These are phyloP conservation scores for Fomitiporia mediterranea DNA, from an alignment of 1,284 basidiomycete species.

Conservation along the genomic window DNA sequence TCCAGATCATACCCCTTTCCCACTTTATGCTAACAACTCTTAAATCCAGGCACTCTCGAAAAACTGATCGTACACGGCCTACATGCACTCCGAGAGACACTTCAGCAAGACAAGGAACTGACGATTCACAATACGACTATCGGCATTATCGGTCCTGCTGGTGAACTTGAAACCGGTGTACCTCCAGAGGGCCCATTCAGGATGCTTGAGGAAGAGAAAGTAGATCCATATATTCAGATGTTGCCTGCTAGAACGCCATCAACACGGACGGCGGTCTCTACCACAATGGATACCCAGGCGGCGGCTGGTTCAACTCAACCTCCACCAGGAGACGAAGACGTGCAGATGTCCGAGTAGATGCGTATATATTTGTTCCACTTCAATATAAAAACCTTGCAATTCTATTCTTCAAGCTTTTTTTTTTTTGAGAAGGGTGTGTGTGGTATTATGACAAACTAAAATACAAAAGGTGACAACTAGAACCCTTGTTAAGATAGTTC, in stretches of 20 bases:
- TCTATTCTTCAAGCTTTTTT: background rate
- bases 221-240: conserved; percentile 66
- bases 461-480: conserved; percentile 10
- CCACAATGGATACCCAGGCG: conserved; percentile 31
- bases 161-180: conserved; percentile 50
- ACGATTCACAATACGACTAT: conserved; percentile 90
- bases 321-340: conserved; percentile 58
- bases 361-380: conserved; percentile 4
- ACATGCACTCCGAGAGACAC: conserved; percentile 88
- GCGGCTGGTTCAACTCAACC: conserved; percentile 28
- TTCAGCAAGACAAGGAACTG: conserved; percentile 96
- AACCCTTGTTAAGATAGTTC: background rate
- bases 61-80: conserved; percentile 89
- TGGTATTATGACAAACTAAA: conserved; percentile 1
- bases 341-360: conserved; percentile 69
- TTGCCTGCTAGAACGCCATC: conserved; percentile 62
- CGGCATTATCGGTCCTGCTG: conserved; percentile 78
- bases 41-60: conserved; percentile 58
- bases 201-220: conserved; percentile 72
- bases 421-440: conserved; percentile 3
- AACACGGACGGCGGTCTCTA: conserved; percentile 30
- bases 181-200: conserved; percentile 59
- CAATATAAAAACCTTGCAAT: conserved; percentile 3
- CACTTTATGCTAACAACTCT: conserved; percentile 3
- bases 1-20: conserved; percentile 21